Evolutionary conservation across 257 asterid genomes (phyloP).

Genomic region (Gentiana dahurica): DNA sequence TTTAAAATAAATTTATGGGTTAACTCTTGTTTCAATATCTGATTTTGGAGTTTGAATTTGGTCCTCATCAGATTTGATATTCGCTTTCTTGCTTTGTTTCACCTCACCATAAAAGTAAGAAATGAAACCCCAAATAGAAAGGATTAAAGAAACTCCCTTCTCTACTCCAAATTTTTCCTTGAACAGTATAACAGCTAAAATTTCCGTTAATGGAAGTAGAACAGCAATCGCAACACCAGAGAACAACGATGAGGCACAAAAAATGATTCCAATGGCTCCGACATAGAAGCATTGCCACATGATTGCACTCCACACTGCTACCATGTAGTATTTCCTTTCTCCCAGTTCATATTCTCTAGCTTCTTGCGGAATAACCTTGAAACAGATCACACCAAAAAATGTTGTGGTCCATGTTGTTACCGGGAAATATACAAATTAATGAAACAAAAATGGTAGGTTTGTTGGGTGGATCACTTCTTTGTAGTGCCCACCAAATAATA

Average conservation of each 20-base stretch:
- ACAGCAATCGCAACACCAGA: constrained; percentile 11
- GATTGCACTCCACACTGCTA: constrained; percentile 11
- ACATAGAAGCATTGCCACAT: constrained; percentile 21
- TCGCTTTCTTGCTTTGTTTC: constrained; percentile 2
- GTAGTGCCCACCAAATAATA: too few species aligned
- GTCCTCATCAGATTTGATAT: background rate
- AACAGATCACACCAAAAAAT: too few species aligned
- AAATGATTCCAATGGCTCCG: constrained; percentile 20
- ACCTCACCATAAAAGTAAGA: constrained; percentile 26
- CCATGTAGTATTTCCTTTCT: constrained; percentile 14
- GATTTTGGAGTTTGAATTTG: background rate
- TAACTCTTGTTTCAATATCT: constrained; percentile 4
- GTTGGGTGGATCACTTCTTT: too few species aligned
- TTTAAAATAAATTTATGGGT: background rate
- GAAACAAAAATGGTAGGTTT: too few species aligned
- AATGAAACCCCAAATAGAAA: constrained; percentile 29
- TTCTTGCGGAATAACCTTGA: constrained; percentile 15
- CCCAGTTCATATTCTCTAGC: constrained; percentile 20
- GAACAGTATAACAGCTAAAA: constrained; percentile 13
- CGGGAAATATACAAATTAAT: too few species aligned
- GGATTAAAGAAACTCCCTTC: constrained; percentile 16
- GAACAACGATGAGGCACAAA: constrained; percentile 13
- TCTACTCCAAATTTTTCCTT: constrained; percentile 14
- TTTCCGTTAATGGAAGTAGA: constrained; percentile 12
- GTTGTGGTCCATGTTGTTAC: too few species aligned